phyloP scores from a whole-genome alignment of 1,284 basidiomycete species.

The Pholiota adiposa region DNA sequence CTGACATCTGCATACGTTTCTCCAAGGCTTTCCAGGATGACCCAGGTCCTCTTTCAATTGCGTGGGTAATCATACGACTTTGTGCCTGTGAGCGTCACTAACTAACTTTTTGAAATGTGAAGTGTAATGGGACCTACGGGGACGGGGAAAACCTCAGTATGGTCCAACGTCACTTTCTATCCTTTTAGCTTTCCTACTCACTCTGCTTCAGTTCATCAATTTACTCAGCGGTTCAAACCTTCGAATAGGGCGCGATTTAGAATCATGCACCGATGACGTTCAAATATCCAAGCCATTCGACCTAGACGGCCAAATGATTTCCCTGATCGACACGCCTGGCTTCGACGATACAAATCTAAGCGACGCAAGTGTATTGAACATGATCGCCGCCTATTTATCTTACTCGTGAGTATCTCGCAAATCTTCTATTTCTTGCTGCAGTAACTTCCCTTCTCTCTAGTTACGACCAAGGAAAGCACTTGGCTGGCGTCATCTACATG shows the following conservation, averaged over 20 bases:
- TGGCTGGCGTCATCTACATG: conserved; percentile 58
- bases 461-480: conserved; percentile 42
- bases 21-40: conserved; percentile 18
- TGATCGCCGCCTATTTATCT: conserved; percentile 36
- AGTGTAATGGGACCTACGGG: conserved; percentile 41
- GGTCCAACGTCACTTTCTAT: not conserved
- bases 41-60: conserved; percentile 12
- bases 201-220: conserved; percentile 36
- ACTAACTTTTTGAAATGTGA: not conserved
- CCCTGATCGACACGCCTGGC: conserved; percentile 37
- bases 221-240: conserved; percentile 35
- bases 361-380: conserved; percentile 35
- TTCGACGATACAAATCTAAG: conserved; percentile 37
- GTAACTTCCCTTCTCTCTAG: conserved; percentile 27
- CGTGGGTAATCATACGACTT: conserved; percentile 3
- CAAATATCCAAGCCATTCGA: conserved; percentile 32
- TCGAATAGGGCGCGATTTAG: conserved; percentile 31
- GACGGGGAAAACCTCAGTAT: conserved; percentile 37
- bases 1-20: not conserved
- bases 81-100: not conserved
- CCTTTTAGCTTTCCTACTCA: not conserved
- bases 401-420: conserved; percentile 29
- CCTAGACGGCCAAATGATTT: conserved; percentile 32
- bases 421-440: not conserved
- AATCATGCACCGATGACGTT: conserved; percentile 38